Percentiles rank a stretch among this genome's conserved stretches.
Conservation (phyloP, 2,329 filamentous ascomycete species). For the Neonectria hederae region DNA sequence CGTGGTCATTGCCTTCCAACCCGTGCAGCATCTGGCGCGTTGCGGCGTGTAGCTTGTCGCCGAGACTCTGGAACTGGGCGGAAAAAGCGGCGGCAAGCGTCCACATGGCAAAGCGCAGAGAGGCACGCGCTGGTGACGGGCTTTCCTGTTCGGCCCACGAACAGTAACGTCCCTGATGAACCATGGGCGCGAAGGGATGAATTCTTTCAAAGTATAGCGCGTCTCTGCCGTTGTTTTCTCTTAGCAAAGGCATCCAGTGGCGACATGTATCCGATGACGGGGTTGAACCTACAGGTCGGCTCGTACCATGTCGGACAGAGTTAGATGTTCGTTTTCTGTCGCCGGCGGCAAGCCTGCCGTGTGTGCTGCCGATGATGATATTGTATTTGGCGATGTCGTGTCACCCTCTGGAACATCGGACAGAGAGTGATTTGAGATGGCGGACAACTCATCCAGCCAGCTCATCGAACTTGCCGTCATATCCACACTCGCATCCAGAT, state of each 20-base stretch:
- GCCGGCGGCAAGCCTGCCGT: not conserved
- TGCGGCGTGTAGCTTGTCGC: not conserved
- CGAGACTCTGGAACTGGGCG: not conserved
- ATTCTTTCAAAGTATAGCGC: not conserved
- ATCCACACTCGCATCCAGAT: not conserved
- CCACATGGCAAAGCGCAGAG: not conserved
- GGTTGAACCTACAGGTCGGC: not conserved
- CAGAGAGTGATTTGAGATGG: not conserved
- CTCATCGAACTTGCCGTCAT: not conserved
- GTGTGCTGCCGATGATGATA: not conserved
- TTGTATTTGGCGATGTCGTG: not conserved
- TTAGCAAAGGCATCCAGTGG: not conserved
- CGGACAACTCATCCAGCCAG: not conserved
- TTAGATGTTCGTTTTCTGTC: not conserved
- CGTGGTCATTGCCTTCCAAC: not conserved
- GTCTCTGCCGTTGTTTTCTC: not conserved
- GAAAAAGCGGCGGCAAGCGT: not conserved
- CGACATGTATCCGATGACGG: not conserved
- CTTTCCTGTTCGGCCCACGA: not conserved
- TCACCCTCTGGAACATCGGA: not conserved
- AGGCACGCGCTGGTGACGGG: not conserved
- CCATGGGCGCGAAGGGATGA: not conserved
- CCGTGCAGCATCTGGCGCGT: not conserved
- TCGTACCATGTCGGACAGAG: not conserved
- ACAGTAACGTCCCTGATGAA: not conserved